A percentile compares a stretch with the other conserved stretches of the same genome.
Conservation (phyloP, 345 rosid genomes). For the Gossypium turneri region DNA sequence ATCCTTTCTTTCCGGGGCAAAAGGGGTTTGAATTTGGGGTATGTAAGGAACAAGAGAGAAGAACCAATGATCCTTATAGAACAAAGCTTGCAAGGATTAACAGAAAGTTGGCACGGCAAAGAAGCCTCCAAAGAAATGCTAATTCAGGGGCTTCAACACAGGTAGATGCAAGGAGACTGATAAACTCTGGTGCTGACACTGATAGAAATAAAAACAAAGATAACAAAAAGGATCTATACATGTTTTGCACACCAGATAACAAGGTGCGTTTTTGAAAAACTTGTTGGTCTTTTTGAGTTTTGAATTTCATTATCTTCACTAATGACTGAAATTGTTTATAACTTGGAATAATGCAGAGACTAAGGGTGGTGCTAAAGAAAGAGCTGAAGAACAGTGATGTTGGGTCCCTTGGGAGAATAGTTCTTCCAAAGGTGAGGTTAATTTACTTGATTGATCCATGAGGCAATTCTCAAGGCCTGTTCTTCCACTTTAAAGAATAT, state of each 20-base stretch:
- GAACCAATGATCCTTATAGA: slow-evolving; percentile 29
- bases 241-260: slow-evolving; percentile 39
- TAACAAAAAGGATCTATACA: slow-evolving; percentile 28
- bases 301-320: not conserved
- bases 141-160: slow-evolving; percentile 21
- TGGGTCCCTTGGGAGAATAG: slow-evolving; percentile 72
- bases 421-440: slow-evolving; percentile 74
- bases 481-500: not conserved
- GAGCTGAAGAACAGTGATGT: slow-evolving; percentile 78
- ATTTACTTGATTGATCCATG: not conserved
- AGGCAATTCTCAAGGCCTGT: not conserved
- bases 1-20: slow-evolving; percentile 5
- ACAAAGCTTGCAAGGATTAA: slow-evolving; percentile 58
- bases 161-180: slow-evolving; percentile 28
- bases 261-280: slow-evolving; percentile 34
- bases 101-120: slow-evolving; percentile 63
- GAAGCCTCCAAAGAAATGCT: slow-evolving; percentile 35
- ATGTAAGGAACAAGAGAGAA: slow-evolving; percentile 26
- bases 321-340: not conserved
- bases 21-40: slow-evolving; percentile 8
- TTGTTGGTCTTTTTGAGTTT: not conserved
- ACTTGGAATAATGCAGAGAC: slow-evolving; percentile 35
- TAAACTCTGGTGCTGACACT: not conserved
- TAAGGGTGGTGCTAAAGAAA: slow-evolving; percentile 56
- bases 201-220: not conserved